Percentiles rank a stretch among this genome's conserved stretches.
These are phyloP conservation scores for Takakia lepidozioides DNA, from an alignment of 225 moss, liverwort and hornwort genomes.

Conservation along the genomic window DNA sequence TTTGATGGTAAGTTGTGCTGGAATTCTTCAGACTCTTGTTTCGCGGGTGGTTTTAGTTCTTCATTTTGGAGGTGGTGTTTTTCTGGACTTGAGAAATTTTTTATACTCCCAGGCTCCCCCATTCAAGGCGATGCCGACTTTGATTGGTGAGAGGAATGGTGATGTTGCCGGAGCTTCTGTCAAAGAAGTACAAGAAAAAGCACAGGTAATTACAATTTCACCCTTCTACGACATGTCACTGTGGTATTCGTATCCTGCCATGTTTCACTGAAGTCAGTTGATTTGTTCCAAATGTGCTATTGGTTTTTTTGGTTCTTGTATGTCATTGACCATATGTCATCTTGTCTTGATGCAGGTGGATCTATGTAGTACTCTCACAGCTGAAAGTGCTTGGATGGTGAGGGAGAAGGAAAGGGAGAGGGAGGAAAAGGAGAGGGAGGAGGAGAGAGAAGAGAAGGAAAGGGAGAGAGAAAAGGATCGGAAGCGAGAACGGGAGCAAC, in stretches of 20 bases:
- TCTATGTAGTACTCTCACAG: slow-evolving; percentile 10
- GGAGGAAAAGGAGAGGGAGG: slow-evolving; percentile 15
- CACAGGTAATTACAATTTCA: no score
- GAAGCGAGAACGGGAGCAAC: slow-evolving; percentile 23
- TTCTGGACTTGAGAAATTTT: slow-evolving; percentile 1
- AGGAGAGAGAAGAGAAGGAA: slow-evolving; percentile 10
- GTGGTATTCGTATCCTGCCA: no score
- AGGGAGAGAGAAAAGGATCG: slow-evolving; percentile 34
- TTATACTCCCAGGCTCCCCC: slow-evolving; percentile 35
- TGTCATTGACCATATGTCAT: no score
- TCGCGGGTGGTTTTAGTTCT: no score
- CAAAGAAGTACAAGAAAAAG: slow-evolving; percentile 22
- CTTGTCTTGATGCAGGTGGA: slow-evolving; percentile 33
- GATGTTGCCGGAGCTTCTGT: slow-evolving; percentile 13
- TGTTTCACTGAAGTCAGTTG: no score
- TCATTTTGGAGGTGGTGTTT: neutral
- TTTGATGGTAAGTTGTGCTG: slow-evolving; percentile 48
- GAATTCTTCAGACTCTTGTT: neutral
- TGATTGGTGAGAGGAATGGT: slow-evolving; percentile 24
- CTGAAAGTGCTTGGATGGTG: slow-evolving; percentile 29
- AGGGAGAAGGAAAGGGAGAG: slow-evolving; percentile 25
- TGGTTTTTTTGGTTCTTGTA: neutral
- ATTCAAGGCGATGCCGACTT: slow-evolving; percentile 14
- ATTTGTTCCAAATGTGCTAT: no score
- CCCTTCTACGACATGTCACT: no score